Evolutionary conservation across 2,329 filamentous ascomycete genomes (phyloP), one percentile per base, ranked within the genome.

Genomic region (Aspergillus sp.): DNA sequence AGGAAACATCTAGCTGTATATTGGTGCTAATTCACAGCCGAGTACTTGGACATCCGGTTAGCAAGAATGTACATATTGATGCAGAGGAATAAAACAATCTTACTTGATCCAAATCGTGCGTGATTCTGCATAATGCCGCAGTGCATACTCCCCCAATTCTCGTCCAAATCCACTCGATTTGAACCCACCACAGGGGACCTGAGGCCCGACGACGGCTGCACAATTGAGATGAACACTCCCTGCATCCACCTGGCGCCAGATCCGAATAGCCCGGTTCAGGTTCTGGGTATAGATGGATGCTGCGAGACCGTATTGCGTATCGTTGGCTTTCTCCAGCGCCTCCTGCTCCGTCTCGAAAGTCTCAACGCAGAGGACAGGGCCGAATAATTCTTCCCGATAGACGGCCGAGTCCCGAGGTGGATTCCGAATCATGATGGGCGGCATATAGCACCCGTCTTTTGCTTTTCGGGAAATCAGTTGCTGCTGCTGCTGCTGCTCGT

Each of bases 291-390:
- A 48, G n/a, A 48, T 29, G 7, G 36, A 34, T 2, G 42, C 42
- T 28, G 36, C 28, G 9, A 48, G 26, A 28, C 46, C 46, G 28
- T 41, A 48, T 7, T 32, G 28, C 6, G 76, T 78, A 42, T 76
- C 70, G 48, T 81, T 81, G 1, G 78, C 77, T 5, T 63, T 62
- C 48, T 68, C 57, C 2, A 80, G 71, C 3, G 64, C 78, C 52
- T 81, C 76, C 2, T 79, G 73, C 50, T 81, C 78, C 0, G 69
- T 75, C 9, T 78, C 73, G 52, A 81, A 81, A 47, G n/a, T 68
- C 52, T 77, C 75, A 39, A 81, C 61, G 0, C 76, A 76, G 41
- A 73, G 66, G 4, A 81, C 69, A 1, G 78, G 78, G 1, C 75
- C 77, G 49, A 81, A 81, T 0, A 73, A 74, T 61, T 81, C 78